phyloP scores from a whole-genome alignment of 2,329 filamentous ascomycete species.

The Fusarium keratoplasticum region DNA sequence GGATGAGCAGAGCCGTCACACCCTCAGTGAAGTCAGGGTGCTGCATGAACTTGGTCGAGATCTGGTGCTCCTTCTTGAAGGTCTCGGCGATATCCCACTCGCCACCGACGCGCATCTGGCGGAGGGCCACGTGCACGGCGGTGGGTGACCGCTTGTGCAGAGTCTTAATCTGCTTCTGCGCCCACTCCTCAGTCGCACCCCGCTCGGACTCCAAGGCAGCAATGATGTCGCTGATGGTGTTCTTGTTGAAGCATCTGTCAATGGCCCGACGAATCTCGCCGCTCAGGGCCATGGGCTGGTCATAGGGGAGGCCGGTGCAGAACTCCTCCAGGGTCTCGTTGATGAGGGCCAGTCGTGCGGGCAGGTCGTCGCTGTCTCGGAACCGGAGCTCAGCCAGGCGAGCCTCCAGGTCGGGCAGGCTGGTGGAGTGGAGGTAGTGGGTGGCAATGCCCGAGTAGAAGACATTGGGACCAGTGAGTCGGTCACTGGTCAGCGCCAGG shows the following conservation, averaged over 20 bases:
- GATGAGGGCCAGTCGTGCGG: conserved; percentile 76
- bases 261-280: conserved; percentile 83
- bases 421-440: conserved; percentile 94
- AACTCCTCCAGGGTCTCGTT: conserved; percentile 94
- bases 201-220: conserved; percentile 68
- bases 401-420: conserved; percentile 81
- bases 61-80: conserved; percentile 86
- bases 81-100: conserved; percentile 86
- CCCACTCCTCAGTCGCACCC: conserved; percentile 76
- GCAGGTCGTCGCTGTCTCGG: conserved; percentile 75
- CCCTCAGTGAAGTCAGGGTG: conserved; percentile 93
- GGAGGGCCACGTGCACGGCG: conserved; percentile 83
- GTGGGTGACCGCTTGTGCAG: conserved; percentile 86
- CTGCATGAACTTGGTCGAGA: conserved; percentile 89
- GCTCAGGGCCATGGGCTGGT: conserved; percentile 73
- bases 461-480: conserved; percentile 83
- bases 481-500: conserved; percentile 89
- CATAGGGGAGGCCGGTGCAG: conserved; percentile 83
- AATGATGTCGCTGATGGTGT: conserved; percentile 77
- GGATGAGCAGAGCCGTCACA: conserved; percentile 83
- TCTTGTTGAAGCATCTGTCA: conserved; percentile 82
- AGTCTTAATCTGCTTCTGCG: conserved; percentile 78
- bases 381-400: conserved; percentile 92
- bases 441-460: conserved; percentile 95
- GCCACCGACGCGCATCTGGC: conserved; percentile 81